Evolutionary conservation across 2,329 filamentous ascomycete genomes (phyloP), one percentile per base, ranked within the genome.

Genomic region (Plenodomus tracheiphilus): DNA sequence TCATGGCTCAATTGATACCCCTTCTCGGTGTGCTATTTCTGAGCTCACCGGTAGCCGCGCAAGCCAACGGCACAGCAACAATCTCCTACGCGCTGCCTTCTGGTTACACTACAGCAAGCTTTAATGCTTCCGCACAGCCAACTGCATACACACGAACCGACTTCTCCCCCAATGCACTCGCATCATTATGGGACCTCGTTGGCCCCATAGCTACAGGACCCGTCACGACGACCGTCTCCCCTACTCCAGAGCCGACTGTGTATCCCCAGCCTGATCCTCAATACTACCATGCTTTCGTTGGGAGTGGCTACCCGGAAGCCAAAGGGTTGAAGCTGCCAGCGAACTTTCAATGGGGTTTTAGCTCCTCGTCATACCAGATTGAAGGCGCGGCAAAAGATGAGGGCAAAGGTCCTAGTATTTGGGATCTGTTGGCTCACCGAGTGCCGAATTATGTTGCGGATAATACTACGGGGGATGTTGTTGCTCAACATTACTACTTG

Each of bases 151-250:
- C 64, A 3, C 76, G 77, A 30, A 71, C 65, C 1, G 74, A 77
- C 47, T 80, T 77, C 61, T 77, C 75, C 0, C 73, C 79, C 41
- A 73, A 78, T 51, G 74, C 74, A 16, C 66, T 80, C 17, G 74
- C 71, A 3, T 74, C 75, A 34, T 65, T 78, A 9, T 78, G 76
- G 76, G 70, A 76, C 45, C 71, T 75, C 42, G 70, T 78, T 19
- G 75, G 75, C 0, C 73, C 74, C 11, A 65, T 78, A 19, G 64
- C 68, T 20, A 69, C 70, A 6, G 75, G 75, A 2, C 70, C 74
- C 1, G 66, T 77, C 19, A 77, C 73, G 16, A 71, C 68, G 2
- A 77, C 75, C 1, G 72, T 74, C 2, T 51, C 61, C 6, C 74
- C 75, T n/a, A 77, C 74, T 1, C 69, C 75, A 17, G 75, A 77